Conservation (phyloP, 1,284 basidiomycete species). For the Pseudozyma sp. region DNA sequence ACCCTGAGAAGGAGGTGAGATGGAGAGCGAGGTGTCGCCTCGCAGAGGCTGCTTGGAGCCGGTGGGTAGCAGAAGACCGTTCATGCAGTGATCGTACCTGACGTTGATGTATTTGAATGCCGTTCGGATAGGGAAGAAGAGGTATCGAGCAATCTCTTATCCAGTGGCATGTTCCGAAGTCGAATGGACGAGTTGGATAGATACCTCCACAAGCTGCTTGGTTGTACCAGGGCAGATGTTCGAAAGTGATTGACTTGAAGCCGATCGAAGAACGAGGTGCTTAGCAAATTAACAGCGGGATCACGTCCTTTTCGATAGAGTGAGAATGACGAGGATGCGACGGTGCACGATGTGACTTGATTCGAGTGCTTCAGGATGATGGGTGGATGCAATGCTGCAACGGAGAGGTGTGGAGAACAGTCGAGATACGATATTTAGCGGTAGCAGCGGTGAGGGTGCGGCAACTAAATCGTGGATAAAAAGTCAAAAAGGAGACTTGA, state of each 20-base stretch:
- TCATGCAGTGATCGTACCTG: slow-evolving; percentile 29
- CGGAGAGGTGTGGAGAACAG: slow-evolving; percentile 13
- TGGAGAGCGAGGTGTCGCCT: slow-evolving; percentile 30
- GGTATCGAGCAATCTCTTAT: slow-evolving; percentile 28
- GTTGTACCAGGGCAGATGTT: slow-evolving; percentile 18
- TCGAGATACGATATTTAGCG: not conserved
- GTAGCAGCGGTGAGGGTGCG: too few relatives aligned
- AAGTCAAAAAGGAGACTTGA: not conserved
- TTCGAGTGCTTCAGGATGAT: not conserved
- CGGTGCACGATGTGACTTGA: not conserved
- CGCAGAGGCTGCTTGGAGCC: slow-evolving; percentile 45
- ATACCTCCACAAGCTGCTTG: slow-evolving; percentile 34
- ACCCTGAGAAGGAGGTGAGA: slow-evolving; percentile 25
- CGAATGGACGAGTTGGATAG: slow-evolving; percentile 14
- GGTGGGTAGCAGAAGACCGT: slow-evolving; percentile 45
- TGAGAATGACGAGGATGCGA: not conserved
- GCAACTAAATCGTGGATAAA: not conserved
- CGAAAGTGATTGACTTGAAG: slow-evolving; percentile 8
- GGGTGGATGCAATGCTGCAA: slow-evolving; percentile 9
- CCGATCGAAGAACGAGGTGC: not conserved
- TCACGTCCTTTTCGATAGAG: not conserved
- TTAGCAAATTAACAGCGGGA: not conserved
- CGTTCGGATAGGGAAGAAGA: slow-evolving; percentile 15
- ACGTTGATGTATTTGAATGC: not conserved
- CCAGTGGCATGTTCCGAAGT: slow-evolving; percentile 40